Conservation (phyloP, 139 green algal genomes). For the Auxenochlorella pyrenoidosa region DNA sequence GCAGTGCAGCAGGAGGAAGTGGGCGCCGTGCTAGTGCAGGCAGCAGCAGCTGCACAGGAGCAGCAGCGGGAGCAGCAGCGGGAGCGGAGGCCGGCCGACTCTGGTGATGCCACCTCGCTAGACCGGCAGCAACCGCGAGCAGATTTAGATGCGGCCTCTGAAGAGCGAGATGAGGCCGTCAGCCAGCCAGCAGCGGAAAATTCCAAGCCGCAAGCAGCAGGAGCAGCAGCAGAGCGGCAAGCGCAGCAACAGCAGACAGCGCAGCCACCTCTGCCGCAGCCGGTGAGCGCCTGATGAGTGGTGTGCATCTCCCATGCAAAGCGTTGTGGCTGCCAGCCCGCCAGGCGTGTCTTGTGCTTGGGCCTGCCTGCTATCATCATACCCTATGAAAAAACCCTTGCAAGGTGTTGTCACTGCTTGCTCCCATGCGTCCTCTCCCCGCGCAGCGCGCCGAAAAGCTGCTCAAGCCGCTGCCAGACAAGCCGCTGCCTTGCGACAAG, state of each 20-base stretch:
- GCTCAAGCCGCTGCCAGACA: slow-evolving; percentile 42
- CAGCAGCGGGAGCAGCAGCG: neutral
- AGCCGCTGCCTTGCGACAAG: slow-evolving; percentile 31
- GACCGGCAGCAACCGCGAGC: neutral
- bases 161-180: neutral
- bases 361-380: neutral
- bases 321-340: neutral
- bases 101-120: neutral
- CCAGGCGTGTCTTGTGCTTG: neutral
- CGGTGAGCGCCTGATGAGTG: neutral
- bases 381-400: too few relatives aligned
- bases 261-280: neutral
- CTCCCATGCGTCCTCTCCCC: neutral
- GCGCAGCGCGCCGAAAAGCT: slow-evolving; percentile 25
- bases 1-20: slow-evolving; percentile 9
- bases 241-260: slow-evolving; percentile 15
- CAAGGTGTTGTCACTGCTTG: neutral
- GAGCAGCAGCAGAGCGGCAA: neutral
- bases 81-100: neutral
- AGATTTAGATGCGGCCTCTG: neutral
- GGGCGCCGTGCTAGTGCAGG: neutral
- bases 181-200: neutral
- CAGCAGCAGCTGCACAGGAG: neutral
- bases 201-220: too few relatives aligned
- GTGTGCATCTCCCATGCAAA: neutral